Evolutionary conservation across 2,329 filamentous ascomycete species (phyloP).

Genomic region (Falciphora oryzae): DNA sequence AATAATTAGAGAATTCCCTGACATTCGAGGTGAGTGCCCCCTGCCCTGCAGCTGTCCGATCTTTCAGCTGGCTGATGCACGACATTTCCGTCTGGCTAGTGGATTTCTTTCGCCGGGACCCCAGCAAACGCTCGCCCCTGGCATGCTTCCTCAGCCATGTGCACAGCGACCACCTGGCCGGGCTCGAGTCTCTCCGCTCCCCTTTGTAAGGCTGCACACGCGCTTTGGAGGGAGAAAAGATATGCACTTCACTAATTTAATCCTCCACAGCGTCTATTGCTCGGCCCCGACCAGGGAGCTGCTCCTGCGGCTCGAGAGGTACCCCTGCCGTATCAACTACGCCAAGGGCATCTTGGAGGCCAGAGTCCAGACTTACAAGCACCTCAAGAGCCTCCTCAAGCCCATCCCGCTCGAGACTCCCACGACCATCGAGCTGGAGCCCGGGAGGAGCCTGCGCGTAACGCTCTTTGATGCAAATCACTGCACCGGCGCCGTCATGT

Average conservation of each 20-base stretch:
- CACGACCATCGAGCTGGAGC: slow-evolving; percentile 66
- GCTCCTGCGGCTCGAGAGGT: slow-evolving; percentile 72
- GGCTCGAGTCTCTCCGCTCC: slow-evolving; percentile 68
- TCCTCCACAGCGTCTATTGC: slow-evolving; percentile 67
- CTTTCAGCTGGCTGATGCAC: not conserved
- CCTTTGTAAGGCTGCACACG: slow-evolving; percentile 54
- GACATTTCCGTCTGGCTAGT: slow-evolving; percentile 42
- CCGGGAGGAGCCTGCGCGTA: slow-evolving; percentile 64
- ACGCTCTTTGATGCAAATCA: slow-evolving; percentile 91
- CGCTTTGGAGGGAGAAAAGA: not conserved
- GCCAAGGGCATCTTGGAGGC: slow-evolving; percentile 71
- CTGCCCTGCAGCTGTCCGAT: not conserved
- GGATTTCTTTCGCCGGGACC: slow-evolving; percentile 68
- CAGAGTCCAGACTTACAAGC: slow-evolving; percentile 67
- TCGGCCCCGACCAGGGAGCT: slow-evolving; percentile 78
- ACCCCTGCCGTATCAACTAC: slow-evolving; percentile 75
- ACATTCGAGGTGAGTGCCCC: slow-evolving; percentile 5
- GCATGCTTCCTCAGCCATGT: slow-evolving; percentile 90
- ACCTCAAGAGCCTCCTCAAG: slow-evolving; percentile 70
- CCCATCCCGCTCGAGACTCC: slow-evolving; percentile 78
- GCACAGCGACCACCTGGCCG: slow-evolving; percentile 82
- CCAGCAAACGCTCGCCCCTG: slow-evolving; percentile 53
- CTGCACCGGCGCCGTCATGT: slow-evolving; percentile 87
- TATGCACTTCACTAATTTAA: not conserved
- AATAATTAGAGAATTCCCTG: slow-evolving; percentile 8